Conservation (phyloP, 805 yeast species). For the Starmerella floricola region DNA sequence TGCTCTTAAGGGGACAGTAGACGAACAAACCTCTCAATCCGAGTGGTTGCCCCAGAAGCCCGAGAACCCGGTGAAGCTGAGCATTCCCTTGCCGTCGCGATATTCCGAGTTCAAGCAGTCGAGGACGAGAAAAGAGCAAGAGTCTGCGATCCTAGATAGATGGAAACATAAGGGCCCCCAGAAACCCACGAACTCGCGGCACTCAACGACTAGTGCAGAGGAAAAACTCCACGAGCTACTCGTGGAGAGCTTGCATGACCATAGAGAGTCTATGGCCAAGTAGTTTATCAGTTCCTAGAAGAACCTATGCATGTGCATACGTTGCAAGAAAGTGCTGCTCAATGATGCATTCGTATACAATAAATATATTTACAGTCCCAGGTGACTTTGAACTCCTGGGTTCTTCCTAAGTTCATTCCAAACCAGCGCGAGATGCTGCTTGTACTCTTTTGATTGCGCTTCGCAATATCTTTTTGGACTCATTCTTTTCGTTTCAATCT, state of each 20-base stretch:
- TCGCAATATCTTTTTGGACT: no score
- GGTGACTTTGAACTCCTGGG: no score
- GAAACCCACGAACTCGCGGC: neutral
- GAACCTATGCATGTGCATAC: neutral
- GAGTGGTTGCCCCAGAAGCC: no score
- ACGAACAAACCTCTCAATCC: no score
- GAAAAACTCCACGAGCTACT: neutral
- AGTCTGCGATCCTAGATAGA: neutral
- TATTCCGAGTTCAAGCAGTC: no score
- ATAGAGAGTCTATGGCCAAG: slow-evolving; percentile 3
- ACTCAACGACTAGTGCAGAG: neutral
- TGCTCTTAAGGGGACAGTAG: neutral
- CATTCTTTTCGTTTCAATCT: no score
- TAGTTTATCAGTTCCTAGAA: neutral
- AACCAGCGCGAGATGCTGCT: no score
- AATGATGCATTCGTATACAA: neutral
- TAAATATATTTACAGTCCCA: no score
- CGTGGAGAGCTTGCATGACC: neutral
- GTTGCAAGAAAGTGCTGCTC: neutral
- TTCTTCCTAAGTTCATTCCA: no score
- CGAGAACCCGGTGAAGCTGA: no score
- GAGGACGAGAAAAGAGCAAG: neutral
- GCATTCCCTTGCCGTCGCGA: no score
- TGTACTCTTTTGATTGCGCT: neutral
- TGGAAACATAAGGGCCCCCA: neutral